A percentile compares a stretch with the other conserved stretches of the same genome.
Evolutionary conservation across 352 stramenopile species (phyloP).

Genomic region (Elongisporangium senticosum): DNA sequence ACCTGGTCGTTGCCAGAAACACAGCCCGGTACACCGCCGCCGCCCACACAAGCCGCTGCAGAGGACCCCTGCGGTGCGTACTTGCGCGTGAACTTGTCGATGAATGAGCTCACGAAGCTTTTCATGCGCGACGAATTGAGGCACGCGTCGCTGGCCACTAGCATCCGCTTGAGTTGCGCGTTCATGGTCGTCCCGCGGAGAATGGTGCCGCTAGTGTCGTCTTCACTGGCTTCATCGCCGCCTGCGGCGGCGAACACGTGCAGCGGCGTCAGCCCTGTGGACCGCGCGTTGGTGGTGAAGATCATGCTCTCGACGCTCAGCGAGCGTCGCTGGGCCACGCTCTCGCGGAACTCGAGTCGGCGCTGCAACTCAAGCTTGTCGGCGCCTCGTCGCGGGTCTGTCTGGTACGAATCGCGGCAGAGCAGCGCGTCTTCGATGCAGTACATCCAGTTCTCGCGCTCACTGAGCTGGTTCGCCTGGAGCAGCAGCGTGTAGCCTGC

Average conservation of each 20-base stretch:
- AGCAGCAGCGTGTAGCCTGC: slow-evolving; percentile 55
- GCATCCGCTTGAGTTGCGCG: slow-evolving; percentile 22
- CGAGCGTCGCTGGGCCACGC: slow-evolving; percentile 42
- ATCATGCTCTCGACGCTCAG: slow-evolving; percentile 51
- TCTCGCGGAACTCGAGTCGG: slow-evolving; percentile 46
- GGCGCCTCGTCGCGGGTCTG: slow-evolving; percentile 12
- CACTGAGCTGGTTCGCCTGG: slow-evolving; percentile 44
- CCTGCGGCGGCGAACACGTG: not conserved
- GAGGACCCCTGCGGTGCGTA: slow-evolving; percentile 14
- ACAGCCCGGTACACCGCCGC: not conserved
- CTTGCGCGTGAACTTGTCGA: slow-evolving; percentile 50
- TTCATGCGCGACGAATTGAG: slow-evolving; percentile 34
- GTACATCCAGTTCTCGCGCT: slow-evolving; percentile 79
- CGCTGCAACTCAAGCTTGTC: slow-evolving; percentile 11
- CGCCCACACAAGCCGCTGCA: not conserved
- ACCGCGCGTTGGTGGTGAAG: slow-evolving; percentile 3
- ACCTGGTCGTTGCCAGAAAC: not conserved
- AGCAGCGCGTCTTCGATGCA: slow-evolving; percentile 70
- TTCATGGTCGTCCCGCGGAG: slow-evolving; percentile 18
- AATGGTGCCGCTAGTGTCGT: slow-evolving; percentile 7
- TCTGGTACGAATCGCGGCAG: slow-evolving; percentile 63
- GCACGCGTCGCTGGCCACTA: slow-evolving; percentile 41
- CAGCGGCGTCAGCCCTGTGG: not conserved
- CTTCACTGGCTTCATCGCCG: slow-evolving; percentile 5
- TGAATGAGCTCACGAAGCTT: slow-evolving; percentile 33